A percentile compares a stretch with the other conserved stretches of the same genome.
phyloP scores from a whole-genome alignment of 2,329 filamentous ascomycete genomes.

The Chaetomiaceae sp. region DNA sequence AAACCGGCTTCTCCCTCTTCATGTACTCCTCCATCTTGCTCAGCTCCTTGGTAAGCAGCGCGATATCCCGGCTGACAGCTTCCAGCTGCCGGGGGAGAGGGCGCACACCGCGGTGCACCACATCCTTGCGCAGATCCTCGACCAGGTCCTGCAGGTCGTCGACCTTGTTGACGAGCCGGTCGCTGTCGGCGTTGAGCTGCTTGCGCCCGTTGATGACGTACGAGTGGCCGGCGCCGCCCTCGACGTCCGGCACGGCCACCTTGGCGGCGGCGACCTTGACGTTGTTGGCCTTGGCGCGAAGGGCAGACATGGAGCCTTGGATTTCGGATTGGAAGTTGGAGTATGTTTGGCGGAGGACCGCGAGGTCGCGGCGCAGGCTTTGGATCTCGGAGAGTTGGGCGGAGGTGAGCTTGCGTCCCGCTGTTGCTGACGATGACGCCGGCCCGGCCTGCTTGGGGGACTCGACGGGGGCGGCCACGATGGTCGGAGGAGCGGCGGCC shows the following conservation, averaged over 20 bases:
- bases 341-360: conserved; percentile 88
- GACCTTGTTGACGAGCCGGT: conserved; percentile 84
- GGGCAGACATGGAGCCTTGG: conserved; percentile 76
- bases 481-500: conserved; percentile 39
- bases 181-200: conserved; percentile 78
- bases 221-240: conserved; percentile 73
- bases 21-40: conserved; percentile 94
- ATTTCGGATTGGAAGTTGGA: conserved; percentile 86
- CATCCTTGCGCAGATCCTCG: conserved; percentile 95
- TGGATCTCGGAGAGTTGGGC: conserved; percentile 74
- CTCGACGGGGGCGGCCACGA: conserved; percentile 40
- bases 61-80: conserved; percentile 82
- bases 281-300: conserved; percentile 74
- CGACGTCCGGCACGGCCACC: conserved; percentile 64
- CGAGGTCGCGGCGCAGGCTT: conserved; percentile 78
- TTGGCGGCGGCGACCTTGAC: conserved; percentile 74
- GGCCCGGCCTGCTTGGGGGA: conserved; percentile 41
- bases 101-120: conserved; percentile 86
- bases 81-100: conserved; percentile 89
- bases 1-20: conserved; percentile 86
- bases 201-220: conserved; percentile 88
- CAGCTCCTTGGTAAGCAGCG: conserved; percentile 73
- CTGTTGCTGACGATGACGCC: no score
- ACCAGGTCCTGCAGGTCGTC: conserved; percentile 97
- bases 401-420: conserved; percentile 44